These are phyloP conservation scores for Scheffersomyces ergatensis DNA, from an alignment of 805 yeast species.

Conservation along the genomic window DNA sequence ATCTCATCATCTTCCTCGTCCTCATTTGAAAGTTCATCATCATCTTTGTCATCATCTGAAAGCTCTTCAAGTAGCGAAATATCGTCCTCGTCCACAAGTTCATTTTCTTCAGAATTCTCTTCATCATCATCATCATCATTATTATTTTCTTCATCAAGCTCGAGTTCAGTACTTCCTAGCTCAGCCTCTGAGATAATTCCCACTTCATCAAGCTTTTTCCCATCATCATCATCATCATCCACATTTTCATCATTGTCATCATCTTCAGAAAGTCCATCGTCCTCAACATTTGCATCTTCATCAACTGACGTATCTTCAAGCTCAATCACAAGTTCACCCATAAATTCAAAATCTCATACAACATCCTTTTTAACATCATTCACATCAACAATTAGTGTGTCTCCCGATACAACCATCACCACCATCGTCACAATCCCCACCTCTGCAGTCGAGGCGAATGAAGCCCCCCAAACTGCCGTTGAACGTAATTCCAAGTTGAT, in stretches of 20 bases:
- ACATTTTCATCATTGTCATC: neutral
- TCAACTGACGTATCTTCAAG: conserved; percentile 6
- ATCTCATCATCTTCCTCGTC: neutral
- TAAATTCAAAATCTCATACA: conserved; percentile 3
- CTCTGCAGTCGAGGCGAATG: conserved; percentile 16
- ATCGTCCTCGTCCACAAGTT: neutral
- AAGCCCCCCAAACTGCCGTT: conserved; percentile 10
- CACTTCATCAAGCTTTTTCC: neutral
- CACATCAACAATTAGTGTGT: conserved; percentile 9
- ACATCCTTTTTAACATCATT: conserved; percentile 12
- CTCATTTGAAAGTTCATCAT: neutral
- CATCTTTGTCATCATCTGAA: conserved; percentile 1
- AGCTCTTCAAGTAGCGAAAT: too few species aligned
- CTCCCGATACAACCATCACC: conserved; percentile 36
- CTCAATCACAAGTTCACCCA: conserved; percentile 4
- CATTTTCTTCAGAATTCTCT: neutral
- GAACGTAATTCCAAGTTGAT: conserved; percentile 33
- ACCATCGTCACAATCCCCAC: conserved; percentile 39
- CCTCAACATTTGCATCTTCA: conserved; percentile 6
- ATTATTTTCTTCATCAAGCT: too few species aligned
- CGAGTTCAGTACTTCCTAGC: too few species aligned
- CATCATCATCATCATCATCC: neutral
- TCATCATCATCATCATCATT: too few species aligned
- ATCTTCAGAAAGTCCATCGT: neutral
- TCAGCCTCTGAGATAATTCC: neutral